These are phyloP conservation scores for Lenwebbia sp. DNA, from an alignment of 345 rosid species.

Conservation along the genomic window DNA sequence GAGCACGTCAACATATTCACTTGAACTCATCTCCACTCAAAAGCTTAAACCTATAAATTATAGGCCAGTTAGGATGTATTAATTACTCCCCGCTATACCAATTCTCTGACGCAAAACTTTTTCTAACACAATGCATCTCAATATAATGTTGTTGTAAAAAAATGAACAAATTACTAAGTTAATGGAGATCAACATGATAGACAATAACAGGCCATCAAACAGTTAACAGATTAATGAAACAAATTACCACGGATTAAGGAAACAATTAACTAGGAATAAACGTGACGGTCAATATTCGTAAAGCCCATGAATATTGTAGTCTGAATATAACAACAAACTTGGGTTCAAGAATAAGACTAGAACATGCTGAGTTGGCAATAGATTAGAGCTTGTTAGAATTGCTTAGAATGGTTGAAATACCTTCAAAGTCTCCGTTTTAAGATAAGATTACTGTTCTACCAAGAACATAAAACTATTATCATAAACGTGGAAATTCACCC, in stretches of 20 bases:
- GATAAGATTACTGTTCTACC: neutral
- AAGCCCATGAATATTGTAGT: neutral
- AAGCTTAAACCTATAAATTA: neutral
- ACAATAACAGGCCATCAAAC: neutral
- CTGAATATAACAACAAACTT: neutral
- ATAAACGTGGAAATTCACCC: neutral
- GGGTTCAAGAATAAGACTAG: neutral
- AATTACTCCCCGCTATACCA: neutral
- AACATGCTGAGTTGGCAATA: neutral
- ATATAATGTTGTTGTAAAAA: neutral
- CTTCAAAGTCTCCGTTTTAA: neutral
- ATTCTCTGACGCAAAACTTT: neutral
- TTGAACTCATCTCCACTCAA: neutral
- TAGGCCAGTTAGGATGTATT: neutral
- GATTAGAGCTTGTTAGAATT: neutral
- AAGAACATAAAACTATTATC: neutral
- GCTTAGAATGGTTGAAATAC: neutral
- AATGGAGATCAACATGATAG: neutral
- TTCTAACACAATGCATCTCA: neutral
- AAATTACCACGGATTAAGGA: neutral
- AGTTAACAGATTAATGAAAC: neutral
- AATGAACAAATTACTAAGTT: neutral
- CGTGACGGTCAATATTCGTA: neutral
- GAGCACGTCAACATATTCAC: accelerated
- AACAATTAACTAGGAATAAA: neutral